Conservation (phyloP, 2,329 filamentous ascomycete genomes). For the Curvularia verruculosa region DNA sequence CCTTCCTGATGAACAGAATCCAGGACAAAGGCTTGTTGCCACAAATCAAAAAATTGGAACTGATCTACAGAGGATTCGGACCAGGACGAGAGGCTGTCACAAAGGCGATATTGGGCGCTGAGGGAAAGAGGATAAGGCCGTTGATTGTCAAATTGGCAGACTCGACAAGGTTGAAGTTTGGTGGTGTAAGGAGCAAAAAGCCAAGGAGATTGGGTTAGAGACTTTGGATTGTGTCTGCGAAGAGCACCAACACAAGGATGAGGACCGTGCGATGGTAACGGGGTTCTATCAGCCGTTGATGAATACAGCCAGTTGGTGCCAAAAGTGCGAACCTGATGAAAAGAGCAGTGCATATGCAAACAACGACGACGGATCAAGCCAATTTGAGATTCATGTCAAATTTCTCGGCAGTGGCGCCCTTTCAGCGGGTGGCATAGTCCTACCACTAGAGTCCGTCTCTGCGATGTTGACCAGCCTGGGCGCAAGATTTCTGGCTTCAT, state of each 20-base stretch:
- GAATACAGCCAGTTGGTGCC: slow-evolving; percentile 1
- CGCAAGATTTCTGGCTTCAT: slow-evolving; percentile 38
- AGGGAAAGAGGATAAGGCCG: slow-evolving; percentile 76
- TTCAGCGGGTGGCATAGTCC: slow-evolving; percentile 53
- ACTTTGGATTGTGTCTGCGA: background rate
- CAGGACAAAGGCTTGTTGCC: slow-evolving; percentile 79
- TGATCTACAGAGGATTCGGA: slow-evolving; percentile 85
- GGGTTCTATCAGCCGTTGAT: background rate
- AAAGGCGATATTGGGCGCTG: slow-evolving; percentile 85
- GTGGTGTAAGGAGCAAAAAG: slow-evolving; percentile 84
- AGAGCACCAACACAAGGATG: background rate
- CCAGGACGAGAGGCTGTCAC: slow-evolving; percentile 84
- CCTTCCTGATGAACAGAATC: slow-evolving; percentile 82
- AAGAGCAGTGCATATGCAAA: slow-evolving; percentile 5
- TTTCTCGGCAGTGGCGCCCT: slow-evolving; percentile 52
- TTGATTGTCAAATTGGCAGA: slow-evolving; percentile 84
- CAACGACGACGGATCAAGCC: slow-evolving; percentile 6
- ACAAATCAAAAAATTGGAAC: slow-evolving; percentile 77
- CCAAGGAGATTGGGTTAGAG: slow-evolving; percentile 76
- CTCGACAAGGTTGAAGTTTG: slow-evolving; percentile 90
- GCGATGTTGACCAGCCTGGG: slow-evolving; percentile 45
- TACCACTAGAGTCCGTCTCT: slow-evolving; percentile 52
- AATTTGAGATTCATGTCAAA: slow-evolving; percentile 39
- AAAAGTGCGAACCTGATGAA: slow-evolving; percentile 1
- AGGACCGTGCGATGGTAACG: slow-evolving; percentile 1